These are phyloP conservation scores for Chrysopogon serrulatus DNA, from an alignment of 176 grass and related monocot species.

Conservation along the genomic window DNA sequence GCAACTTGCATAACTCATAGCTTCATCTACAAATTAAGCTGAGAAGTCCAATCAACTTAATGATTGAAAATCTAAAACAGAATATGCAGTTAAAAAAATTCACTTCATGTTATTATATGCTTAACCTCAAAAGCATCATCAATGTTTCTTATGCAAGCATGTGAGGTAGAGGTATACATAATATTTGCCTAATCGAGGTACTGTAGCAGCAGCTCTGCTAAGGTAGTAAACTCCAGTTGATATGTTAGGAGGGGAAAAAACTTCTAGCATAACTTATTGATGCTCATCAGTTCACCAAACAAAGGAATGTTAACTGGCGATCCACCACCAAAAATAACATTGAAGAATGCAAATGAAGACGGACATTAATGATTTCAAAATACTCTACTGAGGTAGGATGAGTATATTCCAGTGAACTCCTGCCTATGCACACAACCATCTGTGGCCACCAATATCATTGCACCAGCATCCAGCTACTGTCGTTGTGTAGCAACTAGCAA, in stretches of 20 bases:
- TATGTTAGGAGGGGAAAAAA: not conserved
- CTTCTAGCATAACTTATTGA: not conserved
- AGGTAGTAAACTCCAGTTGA: not conserved
- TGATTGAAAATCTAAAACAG: not conserved
- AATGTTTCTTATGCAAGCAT: not conserved
- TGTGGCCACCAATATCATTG: too few species aligned
- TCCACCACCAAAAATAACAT: not conserved
- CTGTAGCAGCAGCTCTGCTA: not conserved
- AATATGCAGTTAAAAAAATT: not conserved
- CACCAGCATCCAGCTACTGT: too few species aligned
- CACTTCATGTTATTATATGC: not conserved
- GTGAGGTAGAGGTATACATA: not conserved
- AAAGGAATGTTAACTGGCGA: not conserved
- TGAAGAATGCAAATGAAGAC: not conserved
- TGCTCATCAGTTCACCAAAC: not conserved
- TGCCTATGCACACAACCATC: too few species aligned
- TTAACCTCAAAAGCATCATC: not conserved
- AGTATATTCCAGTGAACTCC: not conserved
- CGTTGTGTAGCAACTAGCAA: too few species aligned
- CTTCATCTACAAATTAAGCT: conserved; percentile 13
- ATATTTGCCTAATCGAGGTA: not conserved
- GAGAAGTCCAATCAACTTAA: not conserved
- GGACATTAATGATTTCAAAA: not conserved
- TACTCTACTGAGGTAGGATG: not conserved
- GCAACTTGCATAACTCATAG: not conserved